Evolutionary conservation across 495 filamentous ascomycete genomes (phyloP).

Genomic region (Aspergillus hancockii): DNA sequence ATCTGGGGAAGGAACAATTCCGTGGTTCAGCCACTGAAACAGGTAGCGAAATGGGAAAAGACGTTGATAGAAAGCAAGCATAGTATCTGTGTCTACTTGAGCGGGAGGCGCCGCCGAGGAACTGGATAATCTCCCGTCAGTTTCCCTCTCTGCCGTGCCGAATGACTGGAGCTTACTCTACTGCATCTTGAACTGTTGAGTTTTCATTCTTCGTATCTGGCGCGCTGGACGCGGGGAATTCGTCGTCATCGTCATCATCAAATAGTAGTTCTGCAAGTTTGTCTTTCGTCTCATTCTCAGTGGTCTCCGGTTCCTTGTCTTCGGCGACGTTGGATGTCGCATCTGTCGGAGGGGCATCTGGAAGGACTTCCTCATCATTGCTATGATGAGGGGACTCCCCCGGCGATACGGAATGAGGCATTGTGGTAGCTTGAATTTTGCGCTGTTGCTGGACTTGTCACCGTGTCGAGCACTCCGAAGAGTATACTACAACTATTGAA

Average conservation of each 20-base stretch:
- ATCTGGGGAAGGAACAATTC: conserved; percentile 77
- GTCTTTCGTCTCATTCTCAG: conserved; percentile 45
- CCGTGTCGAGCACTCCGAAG: not conserved
- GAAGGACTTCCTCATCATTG: conserved; percentile 40
- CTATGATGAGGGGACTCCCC: conserved; percentile 25
- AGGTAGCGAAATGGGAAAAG: conserved; percentile 94
- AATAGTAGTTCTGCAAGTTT: conserved; percentile 83
- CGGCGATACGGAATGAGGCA: conserved; percentile 57
- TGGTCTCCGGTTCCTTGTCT: conserved; percentile 21
- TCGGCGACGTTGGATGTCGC: conserved; percentile 21
- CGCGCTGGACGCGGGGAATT: conserved; percentile 64
- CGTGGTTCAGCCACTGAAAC: conserved; percentile 98
- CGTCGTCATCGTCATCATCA: conserved; percentile 73
- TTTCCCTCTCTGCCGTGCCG: not conserved
- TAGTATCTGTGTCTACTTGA: conserved; percentile 72
- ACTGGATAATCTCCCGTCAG: conserved; percentile 18
- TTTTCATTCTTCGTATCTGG: conserved; percentile 45
- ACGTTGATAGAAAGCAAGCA: conserved; percentile 92
- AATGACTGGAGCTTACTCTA: conserved; percentile 36
- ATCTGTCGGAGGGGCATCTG: conserved; percentile 36
- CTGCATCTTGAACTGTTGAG: conserved; percentile 41
- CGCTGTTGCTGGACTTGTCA: conserved; percentile 1
- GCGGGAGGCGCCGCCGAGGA: conserved; percentile 29
- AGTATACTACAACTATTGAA: not conserved
- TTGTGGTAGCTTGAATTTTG: conserved; percentile 23